A percentile compares a stretch with the other conserved stretches of the same genome.
phyloP scores from a whole-genome alignment of 106 monocot genomes.

The Cymbidium sinense region DNA sequence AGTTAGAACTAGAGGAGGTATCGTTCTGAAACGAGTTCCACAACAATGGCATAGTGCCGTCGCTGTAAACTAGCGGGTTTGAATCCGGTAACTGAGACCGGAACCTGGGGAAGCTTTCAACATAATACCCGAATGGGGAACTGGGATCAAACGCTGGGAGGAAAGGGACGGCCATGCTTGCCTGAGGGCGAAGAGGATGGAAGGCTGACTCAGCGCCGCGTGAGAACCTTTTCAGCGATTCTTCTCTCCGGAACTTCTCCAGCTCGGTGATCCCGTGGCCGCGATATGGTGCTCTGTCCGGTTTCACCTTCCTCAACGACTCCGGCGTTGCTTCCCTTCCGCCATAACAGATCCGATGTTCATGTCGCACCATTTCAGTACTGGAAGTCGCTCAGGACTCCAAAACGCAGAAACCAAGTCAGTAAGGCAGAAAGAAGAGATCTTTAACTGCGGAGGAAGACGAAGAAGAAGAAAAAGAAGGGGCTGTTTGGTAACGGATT shows the following conservation, averaged over 20 bases:
- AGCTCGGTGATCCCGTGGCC: background rate
- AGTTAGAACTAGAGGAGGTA: background rate
- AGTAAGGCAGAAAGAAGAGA: background rate
- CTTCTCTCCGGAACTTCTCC: no score
- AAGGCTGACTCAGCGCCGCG: background rate
- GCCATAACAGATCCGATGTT: background rate
- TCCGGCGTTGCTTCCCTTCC: background rate
- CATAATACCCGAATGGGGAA: background rate
- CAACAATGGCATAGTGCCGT: background rate
- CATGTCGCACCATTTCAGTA: background rate
- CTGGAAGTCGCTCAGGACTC: background rate
- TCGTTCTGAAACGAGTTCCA: background rate
- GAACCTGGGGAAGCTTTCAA: background rate
- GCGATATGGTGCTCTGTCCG: background rate
- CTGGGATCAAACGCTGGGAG: background rate
- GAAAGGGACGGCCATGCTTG: background rate
- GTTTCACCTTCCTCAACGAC: conserved; percentile 1
- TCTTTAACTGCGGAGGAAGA: background rate
- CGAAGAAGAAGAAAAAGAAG: background rate
- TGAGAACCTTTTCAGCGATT: background rate
- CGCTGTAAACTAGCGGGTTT: background rate
- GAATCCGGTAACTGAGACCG: background rate
- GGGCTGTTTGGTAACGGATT: background rate
- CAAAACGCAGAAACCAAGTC: background rate
- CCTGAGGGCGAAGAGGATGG: background rate